Base-by-base conservation (phyloP, 2,329 filamentous ascomycete species). In the Ceratocystis papillata region DNA sequence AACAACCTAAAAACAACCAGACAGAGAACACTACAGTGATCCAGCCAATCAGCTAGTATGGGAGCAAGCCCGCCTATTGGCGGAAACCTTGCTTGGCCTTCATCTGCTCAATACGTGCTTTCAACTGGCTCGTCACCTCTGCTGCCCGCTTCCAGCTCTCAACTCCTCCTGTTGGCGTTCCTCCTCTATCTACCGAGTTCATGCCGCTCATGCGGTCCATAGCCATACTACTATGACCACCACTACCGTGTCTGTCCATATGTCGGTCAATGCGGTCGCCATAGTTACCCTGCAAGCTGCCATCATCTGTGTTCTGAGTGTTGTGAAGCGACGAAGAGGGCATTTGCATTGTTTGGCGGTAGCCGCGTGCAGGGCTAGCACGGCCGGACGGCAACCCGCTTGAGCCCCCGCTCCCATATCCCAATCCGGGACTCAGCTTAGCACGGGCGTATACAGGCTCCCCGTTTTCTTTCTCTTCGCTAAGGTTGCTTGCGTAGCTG, bases 61-160 rank as follows among this genome's bases (percentile, higher is more conserved):
- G 22, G 25, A 28, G 15, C 48, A 28, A 10, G 48, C 8, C 48
- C 20, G 2, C 22, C 48, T 68, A 62, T 57, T 68, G 53, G 15
- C 67, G 63, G 48, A 68, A 68, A 25, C 63, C 77, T 70, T 72
- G 67, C 30, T 68, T 68, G 25, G 83, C 84, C 82, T 97, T 99
- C 94, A 99, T 99, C 80, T 94, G 89, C 79, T 97, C 94, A 75
- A 99, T 99, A 74, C 94, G 85, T 64, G 93, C 91, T 79, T 97
- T 99, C 72, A 99, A 76, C 75, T 96, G 94, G 76, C 92, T 96
- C 65, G 94, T 99, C 67, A 99, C 94, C 78, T 99, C 94, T 1
- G 94, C 94, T 20, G 94, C 94, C 71, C 94, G 82, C 78, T 92
- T 95, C 94, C 94, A 99, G 74, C 92, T 97, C 78, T 99, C 94